These are phyloP conservation scores for Hemileccinum rubropunctum DNA, from an alignment of 768 basidiomycete species.

Conservation along the genomic window DNA sequence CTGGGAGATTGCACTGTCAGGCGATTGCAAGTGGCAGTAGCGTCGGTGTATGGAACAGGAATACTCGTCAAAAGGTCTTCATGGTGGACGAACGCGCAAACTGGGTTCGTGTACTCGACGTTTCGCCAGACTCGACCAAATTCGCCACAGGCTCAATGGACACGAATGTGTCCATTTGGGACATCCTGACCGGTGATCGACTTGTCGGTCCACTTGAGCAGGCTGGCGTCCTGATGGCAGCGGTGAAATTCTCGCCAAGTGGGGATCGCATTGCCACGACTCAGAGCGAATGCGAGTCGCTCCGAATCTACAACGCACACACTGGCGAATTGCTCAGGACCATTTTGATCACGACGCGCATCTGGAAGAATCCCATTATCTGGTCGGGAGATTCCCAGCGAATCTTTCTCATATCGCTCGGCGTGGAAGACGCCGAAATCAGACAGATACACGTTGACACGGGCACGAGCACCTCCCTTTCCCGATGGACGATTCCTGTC, in stretches of 20 bases:
- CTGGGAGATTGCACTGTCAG: neutral
- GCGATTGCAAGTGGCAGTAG: neutral
- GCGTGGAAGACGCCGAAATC: neutral
- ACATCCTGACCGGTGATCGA: neutral
- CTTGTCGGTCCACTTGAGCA: constrained; percentile 8
- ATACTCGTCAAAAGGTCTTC: neutral
- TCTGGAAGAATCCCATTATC: neutral
- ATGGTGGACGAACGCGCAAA: neutral
- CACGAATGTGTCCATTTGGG: constrained; percentile 2
- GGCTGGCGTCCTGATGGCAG: neutral
- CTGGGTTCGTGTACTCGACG: neutral
- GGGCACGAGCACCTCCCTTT: neutral
- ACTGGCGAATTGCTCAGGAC: neutral
- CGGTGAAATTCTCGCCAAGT: constrained; percentile 4
- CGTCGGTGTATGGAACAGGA: neutral
- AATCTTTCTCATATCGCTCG: neutral
- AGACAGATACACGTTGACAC: constrained; percentile 1
- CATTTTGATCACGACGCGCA: neutral
- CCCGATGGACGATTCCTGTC: neutral
- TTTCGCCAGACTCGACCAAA: constrained; percentile 2
- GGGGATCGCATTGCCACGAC: neutral
- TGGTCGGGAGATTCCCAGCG: constrained; percentile 4
- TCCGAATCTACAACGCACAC: constrained; percentile 9
- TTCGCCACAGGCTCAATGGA: neutral
- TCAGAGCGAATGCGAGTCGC: too few species aligned